Conservation (phyloP, 2,329 filamentous ascomycete genomes). For the Juglanconis juglandina region DNA sequence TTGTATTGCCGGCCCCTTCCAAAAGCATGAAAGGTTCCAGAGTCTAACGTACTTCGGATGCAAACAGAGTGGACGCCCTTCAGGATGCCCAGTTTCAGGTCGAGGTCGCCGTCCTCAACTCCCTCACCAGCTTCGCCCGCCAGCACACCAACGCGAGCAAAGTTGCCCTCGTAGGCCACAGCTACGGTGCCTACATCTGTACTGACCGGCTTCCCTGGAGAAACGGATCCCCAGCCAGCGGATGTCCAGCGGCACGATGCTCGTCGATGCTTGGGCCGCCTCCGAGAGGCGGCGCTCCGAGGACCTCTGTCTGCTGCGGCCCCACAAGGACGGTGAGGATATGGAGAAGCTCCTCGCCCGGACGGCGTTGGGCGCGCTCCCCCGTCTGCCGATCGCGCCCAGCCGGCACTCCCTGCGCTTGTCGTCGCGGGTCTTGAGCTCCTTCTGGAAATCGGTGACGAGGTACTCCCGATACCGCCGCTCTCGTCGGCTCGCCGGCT, state of each 20-base stretch:
- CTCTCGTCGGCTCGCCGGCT: constrained; percentile 31
- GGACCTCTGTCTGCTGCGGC: constrained; percentile 32
- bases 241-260: constrained; percentile 34
- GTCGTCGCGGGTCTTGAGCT: constrained; percentile 44
- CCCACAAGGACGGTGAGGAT: constrained; percentile 36
- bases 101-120: constrained; percentile 27
- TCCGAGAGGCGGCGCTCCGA: constrained; percentile 12
- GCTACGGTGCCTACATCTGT: constrained; percentile 29
- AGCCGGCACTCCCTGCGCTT: constrained; percentile 43
- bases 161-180: constrained; percentile 29
- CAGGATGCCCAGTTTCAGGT: constrained; percentile 31
- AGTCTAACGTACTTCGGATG: background rate
- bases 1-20: background rate
- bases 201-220: too few relatives aligned
- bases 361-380: constrained; percentile 32
- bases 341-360: constrained; percentile 41
- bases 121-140: constrained; percentile 25
- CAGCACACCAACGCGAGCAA: constrained; percentile 21
- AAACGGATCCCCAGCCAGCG: constrained; percentile 47
- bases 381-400: constrained; percentile 37
- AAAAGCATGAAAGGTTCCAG: background rate
- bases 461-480: constrained; percentile 46
- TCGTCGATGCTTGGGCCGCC: constrained; percentile 2
- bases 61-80: constrained; percentile 22
- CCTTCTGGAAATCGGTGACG: constrained; percentile 44